phyloP scores from a whole-genome alignment of 352 stramenopile species.

The Phytophthora agathidicida region DNA sequence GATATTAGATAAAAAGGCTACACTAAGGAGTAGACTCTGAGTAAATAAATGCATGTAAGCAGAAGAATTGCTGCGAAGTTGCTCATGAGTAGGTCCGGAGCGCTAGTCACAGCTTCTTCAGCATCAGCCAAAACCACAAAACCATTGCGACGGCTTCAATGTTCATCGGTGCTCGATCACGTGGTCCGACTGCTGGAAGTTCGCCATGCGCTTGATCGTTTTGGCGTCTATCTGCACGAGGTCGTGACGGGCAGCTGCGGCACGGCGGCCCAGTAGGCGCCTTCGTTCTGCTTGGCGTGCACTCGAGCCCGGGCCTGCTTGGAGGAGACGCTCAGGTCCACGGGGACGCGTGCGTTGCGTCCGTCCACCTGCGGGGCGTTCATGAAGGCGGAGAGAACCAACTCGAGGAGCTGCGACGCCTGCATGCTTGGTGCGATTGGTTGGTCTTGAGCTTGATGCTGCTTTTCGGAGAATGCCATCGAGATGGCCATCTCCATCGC shows the following conservation, averaged over 20 bases:
- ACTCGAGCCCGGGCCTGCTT: conserved; percentile 50
- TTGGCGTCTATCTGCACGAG: conserved; percentile 14
- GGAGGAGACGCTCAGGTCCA: conserved; percentile 62
- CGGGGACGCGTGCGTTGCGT: conserved; percentile 65
- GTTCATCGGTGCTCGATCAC: too few relatives aligned
- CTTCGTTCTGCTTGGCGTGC: conserved; percentile 56
- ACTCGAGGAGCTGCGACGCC: conserved; percentile 58
- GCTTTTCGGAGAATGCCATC: conserved; percentile 18
- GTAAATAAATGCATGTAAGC: too few relatives aligned
- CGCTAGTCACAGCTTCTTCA: background rate
- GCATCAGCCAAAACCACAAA: too few relatives aligned
- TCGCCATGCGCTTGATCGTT: background rate
- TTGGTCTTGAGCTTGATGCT: background rate
- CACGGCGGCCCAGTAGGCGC: conserved; percentile 57
- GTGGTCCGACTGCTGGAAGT: background rate
- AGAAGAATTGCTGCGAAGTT: too few relatives aligned
- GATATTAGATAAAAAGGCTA: too few relatives aligned
- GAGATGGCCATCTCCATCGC: background rate
- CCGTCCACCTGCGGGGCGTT: conserved; percentile 77
- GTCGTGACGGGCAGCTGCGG: conserved; percentile 59
- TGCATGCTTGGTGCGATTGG: conserved; percentile 18
- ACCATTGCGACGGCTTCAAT: too few relatives aligned
- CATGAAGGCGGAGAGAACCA: conserved; percentile 75
- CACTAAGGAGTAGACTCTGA: too few relatives aligned
- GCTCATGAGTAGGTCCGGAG: too few relatives aligned